These are phyloP conservation scores for Kentomonas sorsogonicus DNA, from an alignment of 208 protist species.

Conservation along the genomic window DNA sequence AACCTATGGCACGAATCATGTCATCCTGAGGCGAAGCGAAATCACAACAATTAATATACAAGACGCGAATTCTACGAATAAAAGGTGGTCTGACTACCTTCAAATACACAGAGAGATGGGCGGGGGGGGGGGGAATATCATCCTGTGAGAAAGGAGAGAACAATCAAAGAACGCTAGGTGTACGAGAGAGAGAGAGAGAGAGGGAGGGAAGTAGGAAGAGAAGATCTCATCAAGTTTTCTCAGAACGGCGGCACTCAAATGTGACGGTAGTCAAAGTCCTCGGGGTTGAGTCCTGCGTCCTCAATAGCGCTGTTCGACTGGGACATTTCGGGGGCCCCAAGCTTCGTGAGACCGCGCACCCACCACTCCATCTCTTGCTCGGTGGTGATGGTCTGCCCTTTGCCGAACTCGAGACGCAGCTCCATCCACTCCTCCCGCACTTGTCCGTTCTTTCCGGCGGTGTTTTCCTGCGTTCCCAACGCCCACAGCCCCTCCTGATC, in stretches of 20 bases:
- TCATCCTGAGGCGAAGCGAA: no score
- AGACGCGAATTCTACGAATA: no score
- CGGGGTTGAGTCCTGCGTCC: slow-evolving; percentile 66
- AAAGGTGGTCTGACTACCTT: no score
- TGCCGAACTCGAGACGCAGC: slow-evolving; percentile 78
- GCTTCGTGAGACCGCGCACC: slow-evolving; percentile 74
- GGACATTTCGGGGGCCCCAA: slow-evolving; percentile 77
- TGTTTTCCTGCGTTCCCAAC: slow-evolving; percentile 83
- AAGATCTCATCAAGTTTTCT: background rate
- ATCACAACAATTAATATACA: background rate
- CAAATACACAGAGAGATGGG: no score
- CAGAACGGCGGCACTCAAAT: slow-evolving; percentile 27
- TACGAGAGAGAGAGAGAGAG: slow-evolving; percentile 2
- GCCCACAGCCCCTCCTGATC: slow-evolving; percentile 75
- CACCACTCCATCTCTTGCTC: slow-evolving; percentile 91
- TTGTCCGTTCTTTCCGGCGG: slow-evolving; percentile 36
- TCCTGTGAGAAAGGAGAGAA: no score
- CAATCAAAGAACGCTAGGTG: no score
- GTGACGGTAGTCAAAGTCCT: slow-evolving; percentile 82
- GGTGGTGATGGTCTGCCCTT: slow-evolving; percentile 67
- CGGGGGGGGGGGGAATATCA: no score
- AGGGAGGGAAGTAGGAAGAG: background rate
- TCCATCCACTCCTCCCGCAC: slow-evolving; percentile 79
- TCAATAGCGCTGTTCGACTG: slow-evolving; percentile 78
- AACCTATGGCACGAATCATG: background rate